Percentiles rank a stretch among this genome's conserved stretches.
These are phyloP conservation scores for Singerocomus inundabilis DNA, from an alignment of 1,284 basidiomycete species.

Conservation along the genomic window DNA sequence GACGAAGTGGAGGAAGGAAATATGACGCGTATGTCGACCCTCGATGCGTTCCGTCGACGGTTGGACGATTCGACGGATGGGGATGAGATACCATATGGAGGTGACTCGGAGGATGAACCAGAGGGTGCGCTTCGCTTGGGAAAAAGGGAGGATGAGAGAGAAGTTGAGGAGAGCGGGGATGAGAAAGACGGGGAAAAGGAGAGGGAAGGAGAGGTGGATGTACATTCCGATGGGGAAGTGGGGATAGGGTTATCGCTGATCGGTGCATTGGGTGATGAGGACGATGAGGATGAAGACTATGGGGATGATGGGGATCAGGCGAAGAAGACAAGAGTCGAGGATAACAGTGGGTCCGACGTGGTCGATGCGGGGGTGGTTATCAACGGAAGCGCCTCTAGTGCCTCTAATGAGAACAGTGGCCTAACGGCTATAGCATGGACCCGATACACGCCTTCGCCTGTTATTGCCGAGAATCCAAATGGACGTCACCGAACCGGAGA, in stretches of 20 bases:
- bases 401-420: slow-evolving; percentile 2
- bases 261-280: slow-evolving; percentile 45
- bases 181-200: neutral
- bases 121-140: neutral
- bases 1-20: slow-evolving; percentile 19
- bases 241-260: slow-evolving; percentile 69
- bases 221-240: slow-evolving; percentile 53
- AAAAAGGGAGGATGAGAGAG: neutral
- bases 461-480: slow-evolving; percentile 7
- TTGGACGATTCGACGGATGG: slow-evolving; percentile 17
- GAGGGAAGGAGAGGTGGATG: slow-evolving; percentile 14
- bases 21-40: slow-evolving; percentile 25
- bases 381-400: slow-evolving; percentile 1
- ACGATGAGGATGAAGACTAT: slow-evolving; percentile 26
- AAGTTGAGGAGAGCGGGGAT: neutral
- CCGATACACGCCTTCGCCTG: slow-evolving; percentile 29
- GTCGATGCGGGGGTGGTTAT: neutral
- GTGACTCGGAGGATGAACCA: slow-evolving; percentile 8
- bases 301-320: slow-evolving; percentile 17
- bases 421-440: slow-evolving; percentile 27
- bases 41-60: slow-evolving; percentile 26
- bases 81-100: slow-evolving; percentile 2
- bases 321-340: slow-evolving; percentile 30
- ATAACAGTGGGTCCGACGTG: slow-evolving; percentile 1
- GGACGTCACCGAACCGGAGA: slow-evolving; percentile 3